Percentiles rank a stretch among this genome's conserved stretches.
Evolutionary conservation across 2,329 filamentous ascomycete species (phyloP).

Genomic region (Colletotrichum abscissum): DNA sequence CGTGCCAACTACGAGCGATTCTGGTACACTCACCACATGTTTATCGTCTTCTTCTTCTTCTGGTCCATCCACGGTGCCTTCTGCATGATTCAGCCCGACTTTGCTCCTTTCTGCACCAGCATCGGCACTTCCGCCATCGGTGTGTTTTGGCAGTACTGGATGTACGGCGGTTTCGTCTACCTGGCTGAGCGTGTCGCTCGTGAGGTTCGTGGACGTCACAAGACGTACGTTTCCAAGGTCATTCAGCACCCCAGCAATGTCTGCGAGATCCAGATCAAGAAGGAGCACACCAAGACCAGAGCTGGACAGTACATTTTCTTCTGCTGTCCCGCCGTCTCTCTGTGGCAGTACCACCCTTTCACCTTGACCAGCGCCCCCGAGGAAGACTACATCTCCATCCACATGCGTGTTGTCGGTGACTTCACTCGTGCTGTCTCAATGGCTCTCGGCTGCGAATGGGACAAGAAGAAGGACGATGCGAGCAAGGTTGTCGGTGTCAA

Average conservation of each 20-base stretch:
- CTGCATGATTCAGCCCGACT: slow-evolving; percentile 90
- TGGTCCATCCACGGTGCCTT: slow-evolving; percentile 92
- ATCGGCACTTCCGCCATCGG: slow-evolving; percentile 74
- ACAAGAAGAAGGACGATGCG: slow-evolving; percentile 64
- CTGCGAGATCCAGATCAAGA: slow-evolving; percentile 92
- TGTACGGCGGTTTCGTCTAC: slow-evolving; percentile 85
- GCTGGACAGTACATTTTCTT: slow-evolving; percentile 92
- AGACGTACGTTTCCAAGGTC: slow-evolving; percentile 89
- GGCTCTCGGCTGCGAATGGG: slow-evolving; percentile 81
- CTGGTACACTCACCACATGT: slow-evolving; percentile 92
- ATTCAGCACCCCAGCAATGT: slow-evolving; percentile 91
- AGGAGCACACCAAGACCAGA: slow-evolving; percentile 83
- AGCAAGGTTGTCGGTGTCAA: slow-evolving; percentile 78
- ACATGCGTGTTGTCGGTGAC: slow-evolving; percentile 85
- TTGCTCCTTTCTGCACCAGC: slow-evolving; percentile 80
- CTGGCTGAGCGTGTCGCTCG: slow-evolving; percentile 82
- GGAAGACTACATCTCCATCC: slow-evolving; percentile 90
- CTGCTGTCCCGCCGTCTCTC: slow-evolving; percentile 85
- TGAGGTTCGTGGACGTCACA: slow-evolving; percentile 83
- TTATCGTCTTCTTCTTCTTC: slow-evolving; percentile 89
- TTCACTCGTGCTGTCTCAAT: slow-evolving; percentile 79
- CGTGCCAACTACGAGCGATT: slow-evolving; percentile 89
- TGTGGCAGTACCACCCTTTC: slow-evolving; percentile 92
- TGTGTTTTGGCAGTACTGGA: slow-evolving; percentile 92
- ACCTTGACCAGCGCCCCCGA: slow-evolving; percentile 88